These are phyloP conservation scores for Erigeron philadelphicus DNA, from an alignment of 140 eudicot genomes.

Conservation along the genomic window DNA sequence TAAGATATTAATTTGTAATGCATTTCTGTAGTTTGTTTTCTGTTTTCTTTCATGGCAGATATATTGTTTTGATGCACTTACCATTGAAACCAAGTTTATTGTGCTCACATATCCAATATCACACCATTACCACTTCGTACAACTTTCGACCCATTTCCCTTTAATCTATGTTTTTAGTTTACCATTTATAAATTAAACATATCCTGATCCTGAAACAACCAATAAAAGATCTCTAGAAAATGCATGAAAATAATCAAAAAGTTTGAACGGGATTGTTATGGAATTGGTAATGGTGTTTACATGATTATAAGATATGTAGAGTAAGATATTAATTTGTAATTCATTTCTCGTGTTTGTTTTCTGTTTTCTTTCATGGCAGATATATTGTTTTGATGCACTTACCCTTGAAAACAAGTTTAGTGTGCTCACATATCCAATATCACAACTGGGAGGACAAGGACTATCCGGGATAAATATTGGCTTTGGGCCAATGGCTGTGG, in stretches of 20 bases:
- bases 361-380: slow-evolving; percentile 43
- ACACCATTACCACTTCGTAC: slow-evolving; percentile 34
- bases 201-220: too few species aligned
- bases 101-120: slow-evolving; percentile 88
- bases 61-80: slow-evolving; percentile 83
- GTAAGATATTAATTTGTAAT: slow-evolving; percentile 13
- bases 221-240: too few species aligned
- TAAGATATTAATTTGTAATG: slow-evolving; percentile 10
- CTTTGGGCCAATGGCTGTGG: slow-evolving; percentile 95
- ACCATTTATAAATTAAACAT: background rate
- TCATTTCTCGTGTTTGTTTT: slow-evolving; percentile 6
- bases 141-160: background rate
- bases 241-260: background rate
- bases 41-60: slow-evolving; percentile 48
- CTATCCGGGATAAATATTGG: slow-evolving; percentile 63
- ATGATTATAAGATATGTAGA: background rate
- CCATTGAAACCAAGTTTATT: slow-evolving; percentile 72
- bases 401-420: slow-evolving; percentile 78
- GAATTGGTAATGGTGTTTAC: background rate
- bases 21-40: slow-evolving; percentile 8
- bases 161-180: background rate
- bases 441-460: slow-evolving; percentile 73
- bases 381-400: slow-evolving; percentile 83
- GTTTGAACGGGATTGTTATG: background rate
- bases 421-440: slow-evolving; percentile 81